Evolutionary conservation across 345 rosid genomes (phyloP).

Genomic region (Gossypium bickii): DNA sequence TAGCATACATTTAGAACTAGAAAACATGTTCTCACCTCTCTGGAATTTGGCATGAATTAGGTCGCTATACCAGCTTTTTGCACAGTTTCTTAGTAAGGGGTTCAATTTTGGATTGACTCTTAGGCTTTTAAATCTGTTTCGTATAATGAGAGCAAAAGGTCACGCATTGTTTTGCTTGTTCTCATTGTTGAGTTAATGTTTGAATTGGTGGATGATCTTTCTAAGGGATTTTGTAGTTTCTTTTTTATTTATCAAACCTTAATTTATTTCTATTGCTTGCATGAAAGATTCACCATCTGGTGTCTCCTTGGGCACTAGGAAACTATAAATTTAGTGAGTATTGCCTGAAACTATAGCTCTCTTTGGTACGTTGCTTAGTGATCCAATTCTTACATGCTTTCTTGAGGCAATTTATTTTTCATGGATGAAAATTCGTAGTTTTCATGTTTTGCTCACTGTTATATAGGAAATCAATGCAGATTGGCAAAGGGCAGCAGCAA

Average conservation of each 20-base stretch:
- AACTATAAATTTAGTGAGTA: not conserved
- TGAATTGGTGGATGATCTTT: not conserved
- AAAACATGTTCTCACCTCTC: not conserved
- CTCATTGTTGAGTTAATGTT: not conserved
- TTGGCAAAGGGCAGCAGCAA: conserved; percentile 93
- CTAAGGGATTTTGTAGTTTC: not conserved
- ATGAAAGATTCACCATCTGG: not conserved
- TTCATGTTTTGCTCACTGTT: conserved; percentile 17
- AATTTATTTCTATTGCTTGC: not conserved
- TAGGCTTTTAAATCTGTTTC: not conserved
- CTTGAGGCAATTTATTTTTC: not conserved
- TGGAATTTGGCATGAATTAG: not conserved
- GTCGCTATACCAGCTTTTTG: not conserved
- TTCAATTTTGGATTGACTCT: not conserved
- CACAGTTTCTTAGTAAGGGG: not conserved
- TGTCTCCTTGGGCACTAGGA: not conserved
- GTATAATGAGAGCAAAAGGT: not conserved
- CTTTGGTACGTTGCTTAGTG: not conserved
- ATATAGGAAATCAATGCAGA: conserved; percentile 75
- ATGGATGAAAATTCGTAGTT: not conserved
- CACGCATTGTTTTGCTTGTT: not conserved
- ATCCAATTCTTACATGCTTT: conserved; percentile 3
- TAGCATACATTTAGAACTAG: not conserved
- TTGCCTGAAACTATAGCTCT: not conserved
- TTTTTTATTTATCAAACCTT: not conserved